Evolutionary conservation across 441 rosid genomes (phyloP), one percentile per base, ranked within the genome.

Genomic region (Bocquillonia castaneifolia): DNA sequence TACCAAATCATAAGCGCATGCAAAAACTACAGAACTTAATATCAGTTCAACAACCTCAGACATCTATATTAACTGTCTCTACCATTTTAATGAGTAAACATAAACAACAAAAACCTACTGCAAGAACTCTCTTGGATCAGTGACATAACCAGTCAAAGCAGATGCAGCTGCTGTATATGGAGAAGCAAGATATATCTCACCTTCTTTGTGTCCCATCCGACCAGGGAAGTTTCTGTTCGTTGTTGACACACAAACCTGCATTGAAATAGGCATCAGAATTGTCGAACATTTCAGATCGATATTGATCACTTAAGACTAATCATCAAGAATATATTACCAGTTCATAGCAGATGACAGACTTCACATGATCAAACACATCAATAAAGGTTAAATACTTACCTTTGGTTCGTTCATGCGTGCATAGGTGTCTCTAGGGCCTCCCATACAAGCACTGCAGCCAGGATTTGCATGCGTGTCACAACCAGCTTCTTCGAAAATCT

Each of bases 151-250:
- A 0, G 96, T 89, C 79, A 93, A 75, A 59, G 97, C 99, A 25
- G 99, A 93, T 10, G 97, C 97, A n/a, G 97, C 99, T 0, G 97
- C 97, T 0, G 99, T 93, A 74, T 79, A 93, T 0, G 99, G 96
- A 12, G 99, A 93, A 47, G 96, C 99, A 32, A 91, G 86, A 80
- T 93, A 93, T 60, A 93, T 88, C 78, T 91, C 92, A 22, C 99
- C 99, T 87, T 93, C 99, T 83, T 75, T 93, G 87, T 93, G 96
- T 40, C 99, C 99, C 99, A 93, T 93, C 61, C 97, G 80, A 10
- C 99, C 99, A 0, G 99, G 99, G 85, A 93, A 89, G 81, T 93
- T 93, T 80, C 99, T 79, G 78, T 93, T 93, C 7, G 97, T 93
- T 0, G 96, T 89, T 6, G 99, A 91, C n/a, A 93, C 97, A 68